A percentile compares a stretch with the other conserved stretches of the same genome.
Conservation (phyloP, 2,329 filamentous ascomycete genomes). For the Microdochium bolleyi region DNA sequence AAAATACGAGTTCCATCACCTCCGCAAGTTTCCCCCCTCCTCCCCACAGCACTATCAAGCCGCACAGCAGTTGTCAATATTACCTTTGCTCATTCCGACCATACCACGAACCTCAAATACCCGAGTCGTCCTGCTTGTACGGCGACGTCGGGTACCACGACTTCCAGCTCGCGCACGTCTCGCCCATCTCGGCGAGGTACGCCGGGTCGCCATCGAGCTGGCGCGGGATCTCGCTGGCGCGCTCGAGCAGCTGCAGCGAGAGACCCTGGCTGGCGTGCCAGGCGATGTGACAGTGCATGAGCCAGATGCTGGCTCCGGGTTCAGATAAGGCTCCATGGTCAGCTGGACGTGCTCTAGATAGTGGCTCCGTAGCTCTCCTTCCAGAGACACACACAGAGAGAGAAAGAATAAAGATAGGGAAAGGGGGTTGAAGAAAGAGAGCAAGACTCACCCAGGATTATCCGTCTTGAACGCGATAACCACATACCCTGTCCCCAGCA, state of each 20-base stretch:
- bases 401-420: neutral
- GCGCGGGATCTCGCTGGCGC: conserved; percentile 1
- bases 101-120: neutral
- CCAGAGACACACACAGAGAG: neutral
- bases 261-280: conserved; percentile 36
- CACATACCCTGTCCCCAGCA: conserved; percentile 23
- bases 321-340: too few relatives aligned
- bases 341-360: too few relatives aligned
- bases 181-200: neutral
- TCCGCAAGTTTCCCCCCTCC: too few relatives aligned
- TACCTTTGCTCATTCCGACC: too few relatives aligned
- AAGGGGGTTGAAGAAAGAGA: neutral
- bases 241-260: conserved; percentile 37
- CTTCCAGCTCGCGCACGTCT: neutral
- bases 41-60: too few relatives aligned
- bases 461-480: conserved; percentile 27
- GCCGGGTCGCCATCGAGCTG: neutral
- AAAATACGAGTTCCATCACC: too few relatives aligned
- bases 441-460: conserved; percentile 26
- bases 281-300: conserved; percentile 31
- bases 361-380: too few relatives aligned
- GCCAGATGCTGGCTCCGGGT: conserved; percentile 25
- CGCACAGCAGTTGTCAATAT: too few relatives aligned
- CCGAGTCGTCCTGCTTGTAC: conserved; percentile 1
- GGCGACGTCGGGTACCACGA: neutral